A percentile compares a stretch with the other conserved stretches of the same genome.
These are phyloP conservation scores for Plasmodium falciparum DNA, from an alignment of 169 alveolate species.

Conservation along the genomic window DNA sequence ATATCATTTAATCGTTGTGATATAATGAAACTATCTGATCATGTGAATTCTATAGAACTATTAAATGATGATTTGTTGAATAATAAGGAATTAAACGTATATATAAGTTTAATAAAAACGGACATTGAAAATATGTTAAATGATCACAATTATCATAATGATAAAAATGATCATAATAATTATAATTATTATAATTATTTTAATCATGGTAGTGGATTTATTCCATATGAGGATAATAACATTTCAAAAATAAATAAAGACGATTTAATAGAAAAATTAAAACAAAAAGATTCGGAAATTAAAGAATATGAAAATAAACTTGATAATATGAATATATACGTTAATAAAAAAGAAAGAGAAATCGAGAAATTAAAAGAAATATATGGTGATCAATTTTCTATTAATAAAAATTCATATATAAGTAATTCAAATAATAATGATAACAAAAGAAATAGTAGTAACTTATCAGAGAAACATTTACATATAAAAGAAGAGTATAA, in stretches of 20 bases:
- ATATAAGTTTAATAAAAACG: conserved; percentile 26
- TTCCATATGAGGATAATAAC: background rate
- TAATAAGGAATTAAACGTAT: conserved; percentile 20
- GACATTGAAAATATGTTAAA: conserved; percentile 9
- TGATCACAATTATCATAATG: background rate
- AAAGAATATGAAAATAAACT: conserved; percentile 24
- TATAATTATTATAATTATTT: background rate
- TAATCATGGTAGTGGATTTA: background rate
- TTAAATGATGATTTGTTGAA: conserved; percentile 38
- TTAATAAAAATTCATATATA: conserved; percentile 12
- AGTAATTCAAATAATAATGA: background rate
- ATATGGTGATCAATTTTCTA: conserved; percentile 20
- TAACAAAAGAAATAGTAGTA: background rate
- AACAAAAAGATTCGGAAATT: conserved; percentile 46
- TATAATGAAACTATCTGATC: conserved; percentile 11
- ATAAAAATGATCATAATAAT: background rate
- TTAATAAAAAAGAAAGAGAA: conserved; percentile 54
- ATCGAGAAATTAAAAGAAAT: conserved; percentile 28
- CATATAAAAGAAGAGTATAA: conserved; percentile 26
- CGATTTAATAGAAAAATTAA: conserved; percentile 14
- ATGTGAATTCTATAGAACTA: conserved; percentile 31
- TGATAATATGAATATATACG: conserved; percentile 17
- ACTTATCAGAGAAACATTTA: conserved; percentile 14
- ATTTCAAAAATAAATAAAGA: background rate
- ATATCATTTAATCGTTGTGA: conserved; percentile 1